These are phyloP conservation scores for Penicillium expansum DNA, from an alignment of 2,329 filamentous ascomycete species.

Conservation along the genomic window DNA sequence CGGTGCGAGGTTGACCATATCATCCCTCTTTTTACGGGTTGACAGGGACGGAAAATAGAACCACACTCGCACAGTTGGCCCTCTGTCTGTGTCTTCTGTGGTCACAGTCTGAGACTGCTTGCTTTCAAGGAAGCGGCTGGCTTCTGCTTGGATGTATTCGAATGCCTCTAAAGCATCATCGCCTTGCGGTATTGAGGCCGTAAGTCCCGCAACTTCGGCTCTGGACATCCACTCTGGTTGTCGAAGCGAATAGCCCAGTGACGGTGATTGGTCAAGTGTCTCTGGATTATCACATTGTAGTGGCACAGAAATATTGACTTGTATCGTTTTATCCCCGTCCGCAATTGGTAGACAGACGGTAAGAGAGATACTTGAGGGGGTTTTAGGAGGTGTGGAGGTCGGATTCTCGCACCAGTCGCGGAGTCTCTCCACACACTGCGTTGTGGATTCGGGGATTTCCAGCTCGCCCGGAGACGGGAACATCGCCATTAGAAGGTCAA, in stretches of 20 bases:
- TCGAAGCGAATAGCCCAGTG: constrained; percentile 38
- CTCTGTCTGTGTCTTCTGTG: neutral
- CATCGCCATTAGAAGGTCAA: constrained; percentile 56
- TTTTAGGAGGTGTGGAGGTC: constrained; percentile 5
- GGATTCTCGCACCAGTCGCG: constrained; percentile 29
- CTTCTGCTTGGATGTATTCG: constrained; percentile 45
- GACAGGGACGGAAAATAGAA: constrained; percentile 64
- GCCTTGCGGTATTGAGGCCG: constrained; percentile 40
- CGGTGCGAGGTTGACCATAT: constrained; percentile 55
- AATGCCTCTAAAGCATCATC: constrained; percentile 48
- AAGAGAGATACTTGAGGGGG: constrained; percentile 25
- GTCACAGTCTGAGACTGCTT: constrained; percentile 7
- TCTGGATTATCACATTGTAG: constrained; percentile 17
- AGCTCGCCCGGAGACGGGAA: constrained; percentile 44
- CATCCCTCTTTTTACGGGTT: constrained; percentile 58
- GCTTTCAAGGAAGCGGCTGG: constrained; percentile 29
- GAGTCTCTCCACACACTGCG: constrained; percentile 26
- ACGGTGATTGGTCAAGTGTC: constrained; percentile 23
- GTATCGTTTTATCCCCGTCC: constrained; percentile 24
- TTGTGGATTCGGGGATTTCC: constrained; percentile 41
- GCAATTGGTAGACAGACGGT: constrained; percentile 26
- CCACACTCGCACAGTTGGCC: constrained; percentile 54
- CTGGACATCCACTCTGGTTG: constrained; percentile 55
- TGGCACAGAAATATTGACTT: constrained; percentile 32
- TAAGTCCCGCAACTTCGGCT: constrained; percentile 44